Percentiles rank a stretch among this genome's conserved stretches.
These are phyloP conservation scores for Colletotrichum graminicola DNA, from an alignment of 2,329 filamentous ascomycete genomes.

Conservation along the genomic window DNA sequence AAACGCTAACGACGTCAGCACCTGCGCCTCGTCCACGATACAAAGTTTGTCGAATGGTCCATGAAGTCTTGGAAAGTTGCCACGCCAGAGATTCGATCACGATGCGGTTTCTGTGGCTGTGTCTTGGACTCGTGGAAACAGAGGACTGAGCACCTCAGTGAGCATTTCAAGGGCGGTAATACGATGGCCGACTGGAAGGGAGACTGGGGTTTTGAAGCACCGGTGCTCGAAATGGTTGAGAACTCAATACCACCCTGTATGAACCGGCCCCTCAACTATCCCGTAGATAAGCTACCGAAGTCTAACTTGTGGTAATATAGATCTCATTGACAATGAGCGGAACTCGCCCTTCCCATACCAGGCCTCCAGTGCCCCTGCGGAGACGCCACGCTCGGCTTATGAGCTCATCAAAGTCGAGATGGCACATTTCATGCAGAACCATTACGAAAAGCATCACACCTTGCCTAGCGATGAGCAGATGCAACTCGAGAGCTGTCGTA, in stretches of 20 bases:
- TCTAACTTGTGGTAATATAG: constrained; percentile 60
- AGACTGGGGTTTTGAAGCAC: constrained; percentile 75
- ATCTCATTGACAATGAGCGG: constrained; percentile 74
- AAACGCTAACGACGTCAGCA: constrained; percentile 56
- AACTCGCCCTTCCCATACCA: constrained; percentile 67
- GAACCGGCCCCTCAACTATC: constrained; percentile 53
- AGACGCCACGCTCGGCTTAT: constrained; percentile 68
- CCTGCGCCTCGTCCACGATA: constrained; percentile 71
- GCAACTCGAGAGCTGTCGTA: constrained; percentile 69
- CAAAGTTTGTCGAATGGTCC: constrained; percentile 73
- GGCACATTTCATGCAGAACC: constrained; percentile 63
- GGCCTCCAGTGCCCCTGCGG: constrained; percentile 58
- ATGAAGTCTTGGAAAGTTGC: constrained; percentile 74
- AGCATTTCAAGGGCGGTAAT: constrained; percentile 70
- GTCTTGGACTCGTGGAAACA: constrained; percentile 72
- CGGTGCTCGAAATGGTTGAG: constrained; percentile 73
- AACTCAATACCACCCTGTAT: constrained; percentile 76
- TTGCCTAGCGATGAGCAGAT: constrained; percentile 65
- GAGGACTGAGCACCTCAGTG: constrained; percentile 67
- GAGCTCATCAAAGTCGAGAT: constrained; percentile 71
- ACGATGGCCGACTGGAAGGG: constrained; percentile 79
- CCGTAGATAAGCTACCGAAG: constrained; percentile 52
- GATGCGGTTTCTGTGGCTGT: constrained; percentile 75
- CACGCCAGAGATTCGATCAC: constrained; percentile 71
- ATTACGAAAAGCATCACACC: constrained; percentile 55